Percentiles rank a stretch among this genome's conserved stretches.
phyloP scores from a whole-genome alignment of 495 filamentous ascomycete species.

The Lepidopterella palustris region DNA sequence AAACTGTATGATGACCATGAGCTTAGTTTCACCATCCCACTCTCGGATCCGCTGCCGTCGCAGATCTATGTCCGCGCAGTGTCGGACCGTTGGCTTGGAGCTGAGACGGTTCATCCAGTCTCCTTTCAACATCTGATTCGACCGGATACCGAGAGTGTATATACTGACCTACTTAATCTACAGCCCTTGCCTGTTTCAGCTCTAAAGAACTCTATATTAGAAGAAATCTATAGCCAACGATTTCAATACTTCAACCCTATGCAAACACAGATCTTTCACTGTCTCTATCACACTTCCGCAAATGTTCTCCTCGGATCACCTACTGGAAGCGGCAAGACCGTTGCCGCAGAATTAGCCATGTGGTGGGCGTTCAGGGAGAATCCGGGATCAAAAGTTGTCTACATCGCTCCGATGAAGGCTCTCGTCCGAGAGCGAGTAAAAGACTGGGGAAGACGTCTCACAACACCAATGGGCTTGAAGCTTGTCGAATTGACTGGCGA shows the following conservation, averaged over 20 bases:
- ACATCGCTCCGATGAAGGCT: constrained; percentile 99
- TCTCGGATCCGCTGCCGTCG: constrained; percentile 83
- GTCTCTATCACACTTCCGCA: constrained; percentile 79
- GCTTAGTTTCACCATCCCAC: constrained; percentile 92
- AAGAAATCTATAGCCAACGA: constrained; percentile 78
- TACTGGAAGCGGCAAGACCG: constrained; percentile 94
- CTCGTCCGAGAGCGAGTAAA: constrained; percentile 93
- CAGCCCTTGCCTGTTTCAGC: constrained; percentile 85
- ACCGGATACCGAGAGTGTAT: constrained; percentile 94
- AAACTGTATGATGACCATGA: constrained; percentile 93
- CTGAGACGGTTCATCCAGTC: constrained; percentile 89
- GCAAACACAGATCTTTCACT: constrained; percentile 98
- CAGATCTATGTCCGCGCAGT: constrained; percentile 94
- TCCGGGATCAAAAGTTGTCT: constrained; percentile 95
- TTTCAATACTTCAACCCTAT: constrained; percentile 98
- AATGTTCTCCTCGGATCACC: constrained; percentile 97
- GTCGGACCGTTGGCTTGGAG: constrained; percentile 93
- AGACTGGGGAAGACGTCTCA: constrained; percentile 86
- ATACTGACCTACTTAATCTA: constrained; percentile 86
- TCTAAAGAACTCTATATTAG: constrained; percentile 77
- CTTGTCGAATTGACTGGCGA: constrained; percentile 96
- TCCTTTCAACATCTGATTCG: constrained; percentile 98
- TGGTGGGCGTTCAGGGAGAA: constrained; percentile 98
- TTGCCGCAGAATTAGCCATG: constrained; percentile 96
- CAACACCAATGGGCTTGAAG: constrained; percentile 75